These are phyloP conservation scores for Rosellinia necatrix DNA, from an alignment of 2,329 filamentous ascomycete genomes.

Conservation along the genomic window DNA sequence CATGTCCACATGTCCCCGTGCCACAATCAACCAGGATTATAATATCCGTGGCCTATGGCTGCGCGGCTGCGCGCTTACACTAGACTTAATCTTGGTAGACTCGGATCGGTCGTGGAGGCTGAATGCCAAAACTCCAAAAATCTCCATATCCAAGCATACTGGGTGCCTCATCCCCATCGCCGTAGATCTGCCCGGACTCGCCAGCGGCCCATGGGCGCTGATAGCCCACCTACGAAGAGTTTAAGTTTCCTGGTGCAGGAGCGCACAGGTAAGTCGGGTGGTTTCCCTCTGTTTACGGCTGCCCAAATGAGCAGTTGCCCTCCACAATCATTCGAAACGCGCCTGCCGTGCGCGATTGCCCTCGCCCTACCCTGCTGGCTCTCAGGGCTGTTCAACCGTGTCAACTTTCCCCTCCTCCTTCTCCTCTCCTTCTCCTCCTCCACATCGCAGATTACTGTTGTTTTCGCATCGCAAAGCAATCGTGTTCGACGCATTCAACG, in stretches of 20 bases:
- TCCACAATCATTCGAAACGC: background rate
- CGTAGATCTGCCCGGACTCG: no score
- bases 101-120: constrained; percentile 9
- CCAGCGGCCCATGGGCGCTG: background rate
- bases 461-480: constrained; percentile 2
- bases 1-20: no score
- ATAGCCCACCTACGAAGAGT: no score
- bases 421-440: background rate
- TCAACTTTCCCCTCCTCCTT: background rate
- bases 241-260: no score
- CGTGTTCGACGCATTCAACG: background rate
- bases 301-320: background rate
- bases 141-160: constrained; percentile 7
- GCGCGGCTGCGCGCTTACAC: constrained; percentile 20
- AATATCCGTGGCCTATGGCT: no score
- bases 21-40: no score
- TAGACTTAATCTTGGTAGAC: no score
- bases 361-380: background rate
- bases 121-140: constrained; percentile 24
- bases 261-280: constrained; percentile 15
- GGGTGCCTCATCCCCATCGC: background rate
- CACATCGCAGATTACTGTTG: constrained; percentile 1
- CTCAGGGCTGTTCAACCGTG: no score
- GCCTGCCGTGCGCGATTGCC: constrained; percentile 2
- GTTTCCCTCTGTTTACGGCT: constrained; percentile 4